Percentiles rank a stretch among this genome's conserved stretches.
Evolutionary conservation across 768 basidiomycete genomes (phyloP).

Genomic region (Mycena indigotica): DNA sequence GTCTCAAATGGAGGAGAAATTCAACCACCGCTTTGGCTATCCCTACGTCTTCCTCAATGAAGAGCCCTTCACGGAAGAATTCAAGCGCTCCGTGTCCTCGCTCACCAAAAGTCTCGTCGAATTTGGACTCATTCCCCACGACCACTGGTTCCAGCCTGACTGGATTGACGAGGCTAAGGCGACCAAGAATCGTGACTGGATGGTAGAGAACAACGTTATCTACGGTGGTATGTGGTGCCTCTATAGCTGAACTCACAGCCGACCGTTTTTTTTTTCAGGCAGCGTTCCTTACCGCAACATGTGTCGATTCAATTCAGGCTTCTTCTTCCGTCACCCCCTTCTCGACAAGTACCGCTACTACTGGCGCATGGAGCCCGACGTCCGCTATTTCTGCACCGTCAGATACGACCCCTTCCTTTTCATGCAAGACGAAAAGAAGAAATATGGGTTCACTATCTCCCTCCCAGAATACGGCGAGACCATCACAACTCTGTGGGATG

Average conservation of each 20-base stretch:
- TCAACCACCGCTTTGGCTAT: slow-evolving; percentile 81
- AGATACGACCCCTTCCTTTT: slow-evolving; percentile 55
- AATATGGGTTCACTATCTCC: slow-evolving; percentile 61
- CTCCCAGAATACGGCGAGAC: slow-evolving; percentile 82
- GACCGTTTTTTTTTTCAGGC: slow-evolving; percentile 30
- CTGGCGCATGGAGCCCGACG: slow-evolving; percentile 64
- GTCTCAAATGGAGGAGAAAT: slow-evolving; percentile 68
- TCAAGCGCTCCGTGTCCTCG: slow-evolving; percentile 64
- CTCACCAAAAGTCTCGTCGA: slow-evolving; percentile 65
- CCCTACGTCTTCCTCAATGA: slow-evolving; percentile 91
- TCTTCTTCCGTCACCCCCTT: slow-evolving; percentile 60
- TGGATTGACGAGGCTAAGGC: slow-evolving; percentile 79
- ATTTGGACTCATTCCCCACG: slow-evolving; percentile 76
- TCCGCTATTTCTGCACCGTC: slow-evolving; percentile 61
- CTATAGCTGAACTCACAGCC: slow-evolving; percentile 28
- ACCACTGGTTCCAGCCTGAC: slow-evolving; percentile 77
- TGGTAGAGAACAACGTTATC: slow-evolving; percentile 53
- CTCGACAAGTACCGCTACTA: slow-evolving; percentile 59
- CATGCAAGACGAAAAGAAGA: slow-evolving; percentile 57
- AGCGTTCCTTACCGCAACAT: slow-evolving; percentile 23
- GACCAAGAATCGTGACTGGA: slow-evolving; percentile 53
- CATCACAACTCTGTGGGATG: slow-evolving; percentile 83
- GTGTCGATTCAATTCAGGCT: slow-evolving; percentile 27
- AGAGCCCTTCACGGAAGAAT: slow-evolving; percentile 66
- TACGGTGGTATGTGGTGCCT: slow-evolving; percentile 42